A percentile compares a stretch with the other conserved stretches of the same genome.
Evolutionary conservation across 1,139 yeast genomes (phyloP).

Genomic region (Lodderomyces theae): DNA sequence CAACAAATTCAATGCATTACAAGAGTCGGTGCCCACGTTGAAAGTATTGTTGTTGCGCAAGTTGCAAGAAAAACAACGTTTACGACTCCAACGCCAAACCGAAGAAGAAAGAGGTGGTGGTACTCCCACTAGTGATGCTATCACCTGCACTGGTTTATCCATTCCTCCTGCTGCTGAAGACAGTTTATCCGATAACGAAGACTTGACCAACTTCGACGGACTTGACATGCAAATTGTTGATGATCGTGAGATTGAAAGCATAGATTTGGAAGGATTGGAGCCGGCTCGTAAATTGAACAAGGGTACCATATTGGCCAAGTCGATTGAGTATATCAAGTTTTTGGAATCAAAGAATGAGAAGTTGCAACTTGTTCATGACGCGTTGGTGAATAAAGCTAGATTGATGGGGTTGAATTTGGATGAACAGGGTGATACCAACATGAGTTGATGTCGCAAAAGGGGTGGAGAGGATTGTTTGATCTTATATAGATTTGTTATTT

Average conservation of each 20-base stretch:
- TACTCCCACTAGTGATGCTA: too few relatives aligned
- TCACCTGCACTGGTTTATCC: too few relatives aligned
- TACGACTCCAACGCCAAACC: constrained; percentile 12
- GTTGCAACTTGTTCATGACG: constrained; percentile 35
- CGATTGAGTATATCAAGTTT: constrained; percentile 45
- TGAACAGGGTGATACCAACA: constrained; percentile 9
- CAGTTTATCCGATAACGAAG: constrained; percentile 1
- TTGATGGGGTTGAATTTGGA: constrained; percentile 21
- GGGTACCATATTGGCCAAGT: constrained; percentile 44
- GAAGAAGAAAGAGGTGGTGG: too few relatives aligned
- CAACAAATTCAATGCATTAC: constrained; percentile 42
- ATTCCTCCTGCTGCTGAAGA: constrained; percentile 8
- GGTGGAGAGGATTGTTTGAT: too few relatives aligned
- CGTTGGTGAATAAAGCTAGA: constrained; percentile 22
- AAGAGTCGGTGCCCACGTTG: constrained; percentile 42
- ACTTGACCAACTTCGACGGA: constrained; percentile 1
- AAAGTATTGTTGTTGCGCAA: constrained; percentile 29
- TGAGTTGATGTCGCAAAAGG: not conserved
- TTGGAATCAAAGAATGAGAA: constrained; percentile 38
- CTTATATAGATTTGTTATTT: too few relatives aligned
- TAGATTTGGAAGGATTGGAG: constrained; percentile 42
- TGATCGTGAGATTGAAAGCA: constrained; percentile 13
- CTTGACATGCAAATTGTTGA: constrained; percentile 4
- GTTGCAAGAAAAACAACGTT: constrained; percentile 14
- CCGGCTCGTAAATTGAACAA: constrained; percentile 46